A percentile compares a stretch with the other conserved stretches of the same genome.
Conservation (phyloP, 805 yeast genomes). For the Lipomyces mesembrius region DNA sequence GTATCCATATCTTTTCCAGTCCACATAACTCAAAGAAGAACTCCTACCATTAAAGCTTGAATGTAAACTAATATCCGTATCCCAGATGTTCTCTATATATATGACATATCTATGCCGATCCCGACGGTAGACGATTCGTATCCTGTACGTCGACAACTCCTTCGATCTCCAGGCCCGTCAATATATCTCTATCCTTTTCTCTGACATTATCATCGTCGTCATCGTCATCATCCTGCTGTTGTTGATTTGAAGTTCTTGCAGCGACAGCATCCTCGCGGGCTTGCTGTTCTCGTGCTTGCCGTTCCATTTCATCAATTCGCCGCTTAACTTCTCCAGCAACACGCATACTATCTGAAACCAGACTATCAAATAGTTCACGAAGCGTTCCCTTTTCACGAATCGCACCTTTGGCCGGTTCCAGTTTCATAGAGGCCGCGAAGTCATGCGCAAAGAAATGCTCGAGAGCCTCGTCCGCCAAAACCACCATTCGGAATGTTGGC, state of each 20-base stretch:
- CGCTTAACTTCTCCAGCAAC: conserved; percentile 89
- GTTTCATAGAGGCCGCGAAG: conserved; percentile 38
- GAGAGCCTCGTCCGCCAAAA: conserved; percentile 90
- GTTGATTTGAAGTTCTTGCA: conserved; percentile 26
- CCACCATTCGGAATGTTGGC: conserved; percentile 92
- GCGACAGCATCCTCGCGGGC: conserved; percentile 40
- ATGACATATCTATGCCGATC: neutral
- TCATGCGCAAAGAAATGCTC: conserved; percentile 74
- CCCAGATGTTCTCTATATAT: neutral
- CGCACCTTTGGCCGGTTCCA: conserved; percentile 33
- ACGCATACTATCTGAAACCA: conserved; percentile 88
- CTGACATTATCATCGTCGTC: conserved; percentile 38
- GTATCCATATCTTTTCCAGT: neutral
- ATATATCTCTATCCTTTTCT: conserved; percentile 57
- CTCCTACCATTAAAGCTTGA: neutral
- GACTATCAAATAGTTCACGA: conserved; percentile 86
- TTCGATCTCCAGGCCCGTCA: conserved; percentile 57
- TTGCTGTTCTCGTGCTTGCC: conserved; percentile 41
- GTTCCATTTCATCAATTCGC: conserved; percentile 67
- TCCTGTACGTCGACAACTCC: conserved; percentile 46
- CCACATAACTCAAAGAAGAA: neutral
- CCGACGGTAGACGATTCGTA: neutral
- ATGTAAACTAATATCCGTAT: neutral
- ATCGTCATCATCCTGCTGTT: conserved; percentile 33
- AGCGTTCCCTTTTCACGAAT: conserved; percentile 47